phyloP scores from a whole-genome alignment of 1,139 yeast genomes.

The Ogataea hybrid region DNA sequence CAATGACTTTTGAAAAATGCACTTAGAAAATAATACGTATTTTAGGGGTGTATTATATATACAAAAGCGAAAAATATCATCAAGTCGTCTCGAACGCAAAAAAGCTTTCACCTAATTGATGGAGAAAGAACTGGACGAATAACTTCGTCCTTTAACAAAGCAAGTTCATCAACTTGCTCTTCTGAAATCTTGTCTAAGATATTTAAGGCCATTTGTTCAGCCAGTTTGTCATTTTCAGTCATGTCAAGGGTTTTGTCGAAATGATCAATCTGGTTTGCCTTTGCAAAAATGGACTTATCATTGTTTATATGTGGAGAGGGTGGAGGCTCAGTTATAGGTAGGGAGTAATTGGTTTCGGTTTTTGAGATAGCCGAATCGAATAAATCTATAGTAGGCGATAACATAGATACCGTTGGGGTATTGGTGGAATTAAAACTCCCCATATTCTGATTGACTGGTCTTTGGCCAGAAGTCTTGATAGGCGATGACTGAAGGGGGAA shows the following conservation, averaged over 20 bases:
- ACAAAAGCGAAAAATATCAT: constrained; percentile 4
- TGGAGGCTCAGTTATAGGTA: constrained; percentile 6
- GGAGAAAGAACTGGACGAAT: constrained; percentile 11
- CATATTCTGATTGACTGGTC: constrained; percentile 1
- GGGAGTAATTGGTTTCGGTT: constrained; percentile 4
- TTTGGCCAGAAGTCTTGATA: neutral
- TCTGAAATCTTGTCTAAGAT: constrained; percentile 29
- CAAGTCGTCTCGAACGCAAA: neutral
- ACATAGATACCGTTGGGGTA: constrained; percentile 8
- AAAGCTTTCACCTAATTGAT: constrained; percentile 7
- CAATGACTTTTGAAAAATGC: constrained; percentile 1
- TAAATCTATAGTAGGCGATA: constrained; percentile 6
- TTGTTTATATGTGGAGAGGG: constrained; percentile 8
- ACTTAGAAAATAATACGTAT: constrained; percentile 1
- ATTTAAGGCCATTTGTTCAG: constrained; percentile 33
- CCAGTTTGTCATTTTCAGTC: constrained; percentile 29
- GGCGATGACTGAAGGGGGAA: constrained; percentile 4
- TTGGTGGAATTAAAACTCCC: constrained; percentile 7
- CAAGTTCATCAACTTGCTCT: constrained; percentile 29
- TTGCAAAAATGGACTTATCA: constrained; percentile 25
- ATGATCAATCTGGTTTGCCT: constrained; percentile 32
- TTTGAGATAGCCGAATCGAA: constrained; percentile 5
- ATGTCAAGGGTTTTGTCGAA: constrained; percentile 26
- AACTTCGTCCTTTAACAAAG: constrained; percentile 29
- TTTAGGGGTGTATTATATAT: neutral